Evolutionary conservation across 176 grass and related monocot genomes (phyloP).

Genomic region (Carex littledalei): DNA sequence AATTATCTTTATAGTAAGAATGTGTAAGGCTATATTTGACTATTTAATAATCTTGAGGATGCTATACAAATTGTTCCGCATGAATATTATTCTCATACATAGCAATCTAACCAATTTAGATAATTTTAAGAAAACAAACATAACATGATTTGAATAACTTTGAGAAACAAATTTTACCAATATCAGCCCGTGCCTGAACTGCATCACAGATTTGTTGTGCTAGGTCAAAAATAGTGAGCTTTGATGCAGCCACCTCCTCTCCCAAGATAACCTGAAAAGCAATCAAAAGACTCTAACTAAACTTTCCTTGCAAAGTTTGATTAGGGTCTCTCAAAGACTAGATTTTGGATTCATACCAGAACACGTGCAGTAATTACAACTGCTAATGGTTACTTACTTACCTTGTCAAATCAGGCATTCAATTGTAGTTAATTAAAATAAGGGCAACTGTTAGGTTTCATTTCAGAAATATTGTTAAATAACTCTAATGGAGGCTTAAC

Average conservation of each 20-base stretch:
- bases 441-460: neutral
- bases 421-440: neutral
- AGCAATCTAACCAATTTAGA: neutral
- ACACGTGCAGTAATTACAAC: neutral
- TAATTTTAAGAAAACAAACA: slow-evolving; percentile 5
- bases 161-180: slow-evolving; percentile 37
- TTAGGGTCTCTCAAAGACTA: neutral
- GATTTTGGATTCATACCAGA: neutral
- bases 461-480: neutral
- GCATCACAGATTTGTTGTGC: slow-evolving; percentile 98
- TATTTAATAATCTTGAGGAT: neutral
- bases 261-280: slow-evolving; percentile 83
- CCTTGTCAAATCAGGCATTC: neutral
- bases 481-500: neutral
- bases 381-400: neutral
- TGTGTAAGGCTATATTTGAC: neutral
- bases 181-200: slow-evolving; percentile 72
- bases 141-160: slow-evolving; percentile 1
- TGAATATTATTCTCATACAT: neutral
- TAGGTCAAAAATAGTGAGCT: slow-evolving; percentile 97
- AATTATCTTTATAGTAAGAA: neutral
- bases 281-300: neutral
- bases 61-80: neutral
- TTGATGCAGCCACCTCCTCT: slow-evolving; percentile 88
- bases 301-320: neutral